These are phyloP conservation scores for Elaeis oleifera DNA, from an alignment of 202 grass and related monocot genomes.

Conservation along the genomic window DNA sequence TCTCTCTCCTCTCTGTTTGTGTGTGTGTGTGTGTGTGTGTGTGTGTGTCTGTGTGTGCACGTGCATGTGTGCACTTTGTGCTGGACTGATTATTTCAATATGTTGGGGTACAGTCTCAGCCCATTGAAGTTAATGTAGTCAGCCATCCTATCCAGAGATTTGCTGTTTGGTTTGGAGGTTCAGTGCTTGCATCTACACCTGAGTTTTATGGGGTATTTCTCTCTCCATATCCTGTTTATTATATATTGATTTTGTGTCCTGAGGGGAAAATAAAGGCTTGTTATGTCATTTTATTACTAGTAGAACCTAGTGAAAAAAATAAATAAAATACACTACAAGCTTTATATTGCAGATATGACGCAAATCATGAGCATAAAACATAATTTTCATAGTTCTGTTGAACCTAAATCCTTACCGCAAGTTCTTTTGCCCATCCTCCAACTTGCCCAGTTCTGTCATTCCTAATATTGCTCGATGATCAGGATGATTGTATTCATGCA, in stretches of 20 bases:
- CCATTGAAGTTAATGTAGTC: constrained; percentile 91
- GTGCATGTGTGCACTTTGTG: too few relatives aligned
- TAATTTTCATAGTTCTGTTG: too few relatives aligned
- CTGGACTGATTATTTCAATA: background rate
- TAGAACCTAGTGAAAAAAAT: too few relatives aligned
- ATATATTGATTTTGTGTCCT: too few relatives aligned
- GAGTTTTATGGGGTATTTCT: constrained; percentile 91
- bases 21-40: too few relatives aligned
- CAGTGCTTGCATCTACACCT: constrained; percentile 90
- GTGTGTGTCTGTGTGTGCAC: too few relatives aligned
- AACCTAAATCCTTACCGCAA: too few relatives aligned
- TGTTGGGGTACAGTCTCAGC: constrained; percentile 57
- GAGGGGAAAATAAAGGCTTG: too few relatives aligned
- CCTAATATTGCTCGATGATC: constrained; percentile 10
- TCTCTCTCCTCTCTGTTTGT: background rate
- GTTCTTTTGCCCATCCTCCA: background rate
- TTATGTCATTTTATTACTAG: too few relatives aligned
- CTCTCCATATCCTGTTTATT: background rate
- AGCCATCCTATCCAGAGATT: constrained; percentile 96
- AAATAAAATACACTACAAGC: too few relatives aligned
- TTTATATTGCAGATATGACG: too few relatives aligned
- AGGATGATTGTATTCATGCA: constrained; percentile 8
- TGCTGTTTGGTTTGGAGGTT: constrained; percentile 98
- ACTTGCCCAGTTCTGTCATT: background rate
- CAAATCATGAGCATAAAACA: too few relatives aligned